Percentiles rank a stretch among this genome's conserved stretches.
phyloP scores from a whole-genome alignment of 441 rosid species.

The Populus hybrid region DNA sequence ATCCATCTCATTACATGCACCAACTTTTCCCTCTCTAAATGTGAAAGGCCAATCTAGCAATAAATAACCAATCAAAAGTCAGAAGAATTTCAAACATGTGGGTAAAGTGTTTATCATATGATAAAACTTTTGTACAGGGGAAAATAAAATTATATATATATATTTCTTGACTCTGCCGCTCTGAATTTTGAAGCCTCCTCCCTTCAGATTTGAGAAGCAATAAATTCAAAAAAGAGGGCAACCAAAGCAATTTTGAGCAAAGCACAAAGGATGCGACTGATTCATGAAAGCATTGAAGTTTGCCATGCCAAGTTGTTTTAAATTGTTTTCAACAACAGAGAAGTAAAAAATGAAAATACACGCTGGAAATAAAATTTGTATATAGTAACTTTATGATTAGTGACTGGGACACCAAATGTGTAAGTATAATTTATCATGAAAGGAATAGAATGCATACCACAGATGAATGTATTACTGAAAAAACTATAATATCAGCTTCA shows the following conservation, averaged over 20 bases:
- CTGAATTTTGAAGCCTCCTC: not conserved
- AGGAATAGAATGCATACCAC: conserved; percentile 45
- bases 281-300: conserved; percentile 1
- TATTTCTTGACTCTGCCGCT: not conserved
- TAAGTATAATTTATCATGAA: not conserved
- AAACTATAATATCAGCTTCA: conserved; percentile 71
- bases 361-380: not conserved
- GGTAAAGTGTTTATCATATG: not conserved
- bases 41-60: conserved; percentile 54
- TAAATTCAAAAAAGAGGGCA: not conserved
- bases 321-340: not conserved
- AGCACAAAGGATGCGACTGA: not conserved
- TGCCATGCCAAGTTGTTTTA: not conserved
- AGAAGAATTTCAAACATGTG: conserved; percentile 6
- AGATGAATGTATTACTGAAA: conserved; percentile 58
- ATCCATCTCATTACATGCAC: conserved; percentile 82
- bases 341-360: not conserved
- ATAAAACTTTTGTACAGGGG: not conserved
- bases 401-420: not conserved
- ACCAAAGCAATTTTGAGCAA: conserved; percentile 1
- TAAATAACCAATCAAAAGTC: conserved; percentile 18
- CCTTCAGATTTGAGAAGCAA: not conserved
- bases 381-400: not conserved
- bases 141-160: not conserved
- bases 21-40: conserved; percentile 47